Base-by-base conservation (phyloP, 164 flowering plant species). In the Malania oleifera region DNA sequence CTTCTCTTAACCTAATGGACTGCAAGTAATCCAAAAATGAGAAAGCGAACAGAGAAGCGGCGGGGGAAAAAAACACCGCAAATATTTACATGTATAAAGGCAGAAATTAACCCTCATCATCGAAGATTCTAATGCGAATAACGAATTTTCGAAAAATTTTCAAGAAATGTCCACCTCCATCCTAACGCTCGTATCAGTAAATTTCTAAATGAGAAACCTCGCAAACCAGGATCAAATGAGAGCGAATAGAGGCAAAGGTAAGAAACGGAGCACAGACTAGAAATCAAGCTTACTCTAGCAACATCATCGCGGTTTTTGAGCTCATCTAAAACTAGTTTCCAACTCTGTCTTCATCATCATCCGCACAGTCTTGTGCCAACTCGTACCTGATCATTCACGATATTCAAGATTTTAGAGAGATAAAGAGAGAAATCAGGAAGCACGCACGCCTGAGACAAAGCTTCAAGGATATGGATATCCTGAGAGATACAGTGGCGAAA, bases 311-410 rank as follows among this genome's bases (percentile, higher is more conserved):
- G 64, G 4, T n/a, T 38, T 45, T 39, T 31, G 44, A 60, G 53
- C 44, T 39, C 56, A 1, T 46, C 25, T 7, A 19, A 12, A 1
- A 31, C 56, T 39, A 26, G 40, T 38, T 38, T 60, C 44, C 70
- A 3, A 0, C 31, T 60, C 48, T 66, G 43, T 59, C 70, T 0
- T 66, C 70, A 14, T 66, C 63, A 60, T 66, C 70, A 17, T 66
- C 70, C 0, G 70, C 64, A 28, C 26, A 46, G 1, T 46, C 50
- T 23, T 20, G 14, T 13, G 50, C 50, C 50, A 46, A 5, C 14
- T 46, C 50, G 50, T 22, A 22, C 50, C 50, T 46, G 50, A 20
- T 46, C 50, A 22, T 20, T 26, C 26, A 23, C 5, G 22, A 46
- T 8, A 46, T 8, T 18, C 10, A 6, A 1, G 47, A 44, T 44